Base-by-base conservation (phyloP, 805 yeast genomes). In the Alloascoidea africana region DNA sequence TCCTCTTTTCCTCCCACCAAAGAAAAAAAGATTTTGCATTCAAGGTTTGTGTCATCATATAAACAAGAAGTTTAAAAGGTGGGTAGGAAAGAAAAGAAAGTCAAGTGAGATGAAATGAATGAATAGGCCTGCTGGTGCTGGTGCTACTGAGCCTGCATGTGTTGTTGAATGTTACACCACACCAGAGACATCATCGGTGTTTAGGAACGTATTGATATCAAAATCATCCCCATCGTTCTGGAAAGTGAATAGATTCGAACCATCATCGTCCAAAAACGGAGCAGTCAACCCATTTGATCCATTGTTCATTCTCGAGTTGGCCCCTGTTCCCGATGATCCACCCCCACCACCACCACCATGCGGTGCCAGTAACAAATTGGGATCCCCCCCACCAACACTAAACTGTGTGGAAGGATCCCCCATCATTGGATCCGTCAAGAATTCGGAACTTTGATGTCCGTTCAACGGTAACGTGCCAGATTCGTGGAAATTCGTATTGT, bases 171-270 rank as follows among this genome's bases (percentile, higher is more conserved):
- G 39, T 14, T 37, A 33, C 19, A 16, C 36, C 15, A 36, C 37
- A 3, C 39, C 47, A 37, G 34, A 42, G 44, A 34, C 59, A 36
- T 50, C 56, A 39, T 60, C 66, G 5, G 66, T 62, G 36, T 59
- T 63, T 39, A 67, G 46, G 38, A 66, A 59, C 3, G 63, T 56
- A 42, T 65, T 66, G 44, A 65, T 56, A 44, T 63, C 69, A 50
- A 66, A 65, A 37, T 59, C 59, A 18, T 49, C 53, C 6, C 42
- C 49, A 27, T 43, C 37, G 15, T 45, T 50, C 16, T 47, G 58
- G 36, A 55, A 60, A 30, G 52, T 56, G 17, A 51, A 37, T 23
- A 58, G 47, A 33, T 60, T 64, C 33, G 44, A 8, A 35, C 44
- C 46, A 27, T 60, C 57, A 30, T 59, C 63, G 27, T 54, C 52